These are phyloP conservation scores for Cystofilobasidium macerans DNA, from an alignment of 768 basidiomycete genomes.

Conservation along the genomic window DNA sequence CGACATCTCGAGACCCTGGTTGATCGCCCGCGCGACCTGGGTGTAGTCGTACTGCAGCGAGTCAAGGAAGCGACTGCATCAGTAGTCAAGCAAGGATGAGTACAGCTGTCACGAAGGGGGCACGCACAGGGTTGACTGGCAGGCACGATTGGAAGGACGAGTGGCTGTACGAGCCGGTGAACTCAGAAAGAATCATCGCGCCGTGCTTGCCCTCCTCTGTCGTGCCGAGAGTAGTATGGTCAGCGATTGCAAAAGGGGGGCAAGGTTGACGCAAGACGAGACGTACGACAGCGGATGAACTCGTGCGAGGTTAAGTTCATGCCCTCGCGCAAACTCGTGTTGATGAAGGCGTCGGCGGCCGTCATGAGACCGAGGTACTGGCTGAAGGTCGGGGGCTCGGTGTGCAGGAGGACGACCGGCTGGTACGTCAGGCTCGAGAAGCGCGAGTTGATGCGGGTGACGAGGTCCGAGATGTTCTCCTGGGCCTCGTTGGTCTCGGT, in stretches of 20 bases:
- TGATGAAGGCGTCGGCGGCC: constrained; percentile 73
- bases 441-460: constrained; percentile 67
- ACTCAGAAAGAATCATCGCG: constrained; percentile 42
- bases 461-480: constrained; percentile 60
- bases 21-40: constrained; percentile 21
- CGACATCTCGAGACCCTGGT: constrained; percentile 59
- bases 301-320: constrained; percentile 49
- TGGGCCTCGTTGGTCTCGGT: constrained; percentile 64
- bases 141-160: constrained; percentile 79
- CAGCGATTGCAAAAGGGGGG: not conserved
- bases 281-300: constrained; percentile 62
- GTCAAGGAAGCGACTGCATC: no score
- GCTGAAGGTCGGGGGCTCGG: constrained; percentile 69
- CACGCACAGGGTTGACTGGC: constrained; percentile 55
- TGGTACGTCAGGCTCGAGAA: constrained; percentile 80
- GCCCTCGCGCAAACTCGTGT: constrained; percentile 72
- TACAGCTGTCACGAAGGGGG: no score
- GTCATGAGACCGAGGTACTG: constrained; percentile 73
- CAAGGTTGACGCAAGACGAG: not conserved
- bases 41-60: constrained; percentile 20
- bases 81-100: no score
- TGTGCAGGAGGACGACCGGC: constrained; percentile 75
- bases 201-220: constrained; percentile 24
- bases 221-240: not conserved
- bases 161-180: constrained; percentile 76